A percentile compares a stretch with the other conserved stretches of the same genome.
These are phyloP conservation scores for Penicillium hordei DNA, from an alignment of 2,329 filamentous ascomycete species.

Conservation along the genomic window DNA sequence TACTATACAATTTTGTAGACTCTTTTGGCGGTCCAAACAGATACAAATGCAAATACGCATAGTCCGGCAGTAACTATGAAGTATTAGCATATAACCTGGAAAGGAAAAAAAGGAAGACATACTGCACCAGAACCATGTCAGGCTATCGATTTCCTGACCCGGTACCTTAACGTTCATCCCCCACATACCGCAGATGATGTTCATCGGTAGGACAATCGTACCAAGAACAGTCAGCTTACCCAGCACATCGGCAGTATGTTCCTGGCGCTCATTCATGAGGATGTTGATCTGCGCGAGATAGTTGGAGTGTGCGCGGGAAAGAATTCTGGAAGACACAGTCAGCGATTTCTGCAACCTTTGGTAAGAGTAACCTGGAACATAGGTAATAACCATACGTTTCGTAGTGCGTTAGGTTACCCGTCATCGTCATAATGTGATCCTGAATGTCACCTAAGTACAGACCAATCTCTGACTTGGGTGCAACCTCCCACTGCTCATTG, in stretches of 20 bases:
- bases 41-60: slow-evolving; percentile 73
- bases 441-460: slow-evolving; percentile 97
- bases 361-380: neutral
- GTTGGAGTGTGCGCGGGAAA: slow-evolving; percentile 88
- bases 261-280: slow-evolving; percentile 95
- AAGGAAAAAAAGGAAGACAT: slow-evolving; percentile 21
- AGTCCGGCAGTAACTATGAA: slow-evolving; percentile 66
- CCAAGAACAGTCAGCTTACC: slow-evolving; percentile 93
- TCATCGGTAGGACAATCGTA: slow-evolving; percentile 97
- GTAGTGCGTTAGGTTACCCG: slow-evolving; percentile 89
- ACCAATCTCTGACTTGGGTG: slow-evolving; percentile 93
- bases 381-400: slow-evolving; percentile 69
- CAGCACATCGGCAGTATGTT: slow-evolving; percentile 91
- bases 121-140: slow-evolving; percentile 71
- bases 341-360: slow-evolving; percentile 17
- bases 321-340: slow-evolving; percentile 58
- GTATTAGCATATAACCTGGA: slow-evolving; percentile 5
- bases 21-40: slow-evolving; percentile 79
- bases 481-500: slow-evolving; percentile 97
- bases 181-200: slow-evolving; percentile 97
- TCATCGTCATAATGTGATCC: slow-evolving; percentile 99
- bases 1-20: slow-evolving; percentile 73
- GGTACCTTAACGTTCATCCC: slow-evolving; percentile 98
- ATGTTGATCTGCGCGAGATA: slow-evolving; percentile 99
- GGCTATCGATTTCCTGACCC: slow-evolving; percentile 78